A percentile compares a stretch with the other conserved stretches of the same genome.
These are phyloP conservation scores for Eustoma russellianum DNA, from an alignment of 257 asterid species.

Conservation along the genomic window DNA sequence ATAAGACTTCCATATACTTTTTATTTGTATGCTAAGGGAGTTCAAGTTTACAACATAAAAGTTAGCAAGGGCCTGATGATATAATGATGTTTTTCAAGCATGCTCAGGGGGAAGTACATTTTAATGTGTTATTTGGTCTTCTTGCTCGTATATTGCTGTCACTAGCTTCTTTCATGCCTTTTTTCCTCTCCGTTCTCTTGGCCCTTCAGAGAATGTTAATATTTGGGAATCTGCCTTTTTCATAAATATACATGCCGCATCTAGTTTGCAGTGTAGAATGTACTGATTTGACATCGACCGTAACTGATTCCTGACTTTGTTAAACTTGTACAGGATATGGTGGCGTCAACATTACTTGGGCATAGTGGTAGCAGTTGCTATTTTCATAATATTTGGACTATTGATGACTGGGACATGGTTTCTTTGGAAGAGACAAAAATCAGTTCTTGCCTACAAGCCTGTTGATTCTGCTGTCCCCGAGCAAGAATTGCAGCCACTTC, in stretches of 20 bases:
- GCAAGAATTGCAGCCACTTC: conserved; percentile 95
- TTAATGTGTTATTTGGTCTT: too few relatives aligned
- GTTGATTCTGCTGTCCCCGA: conserved; percentile 64
- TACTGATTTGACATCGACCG: too few relatives aligned
- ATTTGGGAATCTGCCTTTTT: neutral
- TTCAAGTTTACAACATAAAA: too few relatives aligned
- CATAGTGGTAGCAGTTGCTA: neutral
- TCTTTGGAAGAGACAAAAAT: conserved; percentile 36
- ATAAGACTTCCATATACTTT: too few relatives aligned
- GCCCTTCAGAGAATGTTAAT: too few relatives aligned
- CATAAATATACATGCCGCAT: neutral
- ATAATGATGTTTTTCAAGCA: too few relatives aligned
- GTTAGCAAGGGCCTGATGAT: too few relatives aligned
- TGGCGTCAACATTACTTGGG: conserved; percentile 5
- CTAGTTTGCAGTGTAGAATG: neutral
- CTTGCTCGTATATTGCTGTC: too few relatives aligned
- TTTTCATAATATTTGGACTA: conserved; percentile 31
- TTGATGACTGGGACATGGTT: conserved; percentile 56
- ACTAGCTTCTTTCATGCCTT: neutral
- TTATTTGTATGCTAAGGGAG: too few relatives aligned
- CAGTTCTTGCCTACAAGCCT: conserved; percentile 53
- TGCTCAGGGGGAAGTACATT: too few relatives aligned
- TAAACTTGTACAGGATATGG: conserved; percentile 8
- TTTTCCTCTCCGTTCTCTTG: too few relatives aligned
- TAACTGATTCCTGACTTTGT: neutral